Base-by-base conservation (phyloP, 108 stramenopile genomes). In the Parietichytrium sp. region DNA sequence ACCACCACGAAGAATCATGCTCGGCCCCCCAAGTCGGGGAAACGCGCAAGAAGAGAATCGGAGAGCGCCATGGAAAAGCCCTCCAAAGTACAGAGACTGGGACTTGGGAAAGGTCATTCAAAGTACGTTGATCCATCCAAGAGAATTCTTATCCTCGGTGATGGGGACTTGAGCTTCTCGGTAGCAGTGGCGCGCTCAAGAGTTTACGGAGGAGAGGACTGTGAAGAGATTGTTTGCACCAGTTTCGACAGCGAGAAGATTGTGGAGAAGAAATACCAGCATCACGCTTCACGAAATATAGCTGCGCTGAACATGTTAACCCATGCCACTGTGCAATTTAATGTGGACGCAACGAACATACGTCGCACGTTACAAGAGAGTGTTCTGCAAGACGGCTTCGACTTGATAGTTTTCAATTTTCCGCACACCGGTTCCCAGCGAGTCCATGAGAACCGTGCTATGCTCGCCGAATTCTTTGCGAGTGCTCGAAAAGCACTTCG, bases 361-460 rank as follows among this genome's bases (percentile, higher is more conserved):
- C 6, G 29, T 0, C 0, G 13, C 10, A 7, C 61, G 1, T 27
- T 72, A 15, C 6, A 45, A 10, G 61, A 25, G 16, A 33, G 20
- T 27, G 49, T 0, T 18, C 18, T 16, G 49, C 18, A 50, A 18
- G 49, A 50, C 0, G 38, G 6, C 51, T 86, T 85, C 33, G 83
- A 82, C 15, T 79, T 85, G 47, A 52, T 86, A 6, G 83, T 86
- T 13, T 86, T 86, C 84, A 86, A 86, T 80, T 86, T 86, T 29
- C 86, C 86, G 25, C 86, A 86, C 80, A 85, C 86, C 7, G 86
- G 86, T 16, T 25, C 38, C 83, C 86, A 86, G 50, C 84, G 86
- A 38, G 85, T 83, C 18, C 86, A 86, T 48, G 81, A 85, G 10
- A 86, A 86, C 83, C 79, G 85, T 2, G 84, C 84, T 55, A 81